These are phyloP conservation scores for Babesia bigemina DNA, from an alignment of 169 alveolate genomes.

Conservation along the genomic window DNA sequence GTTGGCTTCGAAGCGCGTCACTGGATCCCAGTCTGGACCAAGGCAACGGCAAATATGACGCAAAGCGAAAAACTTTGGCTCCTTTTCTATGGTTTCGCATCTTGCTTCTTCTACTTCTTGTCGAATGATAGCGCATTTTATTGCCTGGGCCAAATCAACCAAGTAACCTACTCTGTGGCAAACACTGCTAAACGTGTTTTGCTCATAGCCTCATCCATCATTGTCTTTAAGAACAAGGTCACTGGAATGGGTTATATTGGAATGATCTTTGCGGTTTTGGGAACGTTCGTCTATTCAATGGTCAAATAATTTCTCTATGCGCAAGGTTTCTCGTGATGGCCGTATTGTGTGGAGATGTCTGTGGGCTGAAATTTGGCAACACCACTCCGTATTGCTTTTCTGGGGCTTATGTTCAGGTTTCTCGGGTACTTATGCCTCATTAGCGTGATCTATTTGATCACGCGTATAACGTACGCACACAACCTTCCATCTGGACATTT, in stretches of 20 bases:
- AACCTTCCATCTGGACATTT: no score
- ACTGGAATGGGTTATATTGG: slow-evolving; percentile 77
- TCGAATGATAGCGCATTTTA: slow-evolving; percentile 82
- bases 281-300: slow-evolving; percentile 77
- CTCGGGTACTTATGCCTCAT: no score
- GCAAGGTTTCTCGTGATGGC: background rate
- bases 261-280: slow-evolving; percentile 77
- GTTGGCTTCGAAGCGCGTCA: slow-evolving; percentile 64
- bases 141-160: slow-evolving; percentile 80
- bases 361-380: no score
- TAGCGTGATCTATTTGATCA: no score
- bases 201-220: slow-evolving; percentile 75
- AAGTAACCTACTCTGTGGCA: slow-evolving; percentile 84
- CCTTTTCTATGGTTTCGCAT: slow-evolving; percentile 40
- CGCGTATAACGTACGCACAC: no score
- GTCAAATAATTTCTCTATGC: slow-evolving; percentile 19
- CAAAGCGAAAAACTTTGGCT: slow-evolving; percentile 16
- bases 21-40: slow-evolving; percentile 65
- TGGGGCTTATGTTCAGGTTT: no score
- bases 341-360: no score
- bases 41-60: slow-evolving; percentile 53
- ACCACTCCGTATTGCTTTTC: no score
- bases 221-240: slow-evolving; percentile 74
- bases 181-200: slow-evolving; percentile 82
- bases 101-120: slow-evolving; percentile 81